Base-by-base conservation (phyloP, 495 filamentous ascomycete genomes). In the Penicillium salamii region DNA sequence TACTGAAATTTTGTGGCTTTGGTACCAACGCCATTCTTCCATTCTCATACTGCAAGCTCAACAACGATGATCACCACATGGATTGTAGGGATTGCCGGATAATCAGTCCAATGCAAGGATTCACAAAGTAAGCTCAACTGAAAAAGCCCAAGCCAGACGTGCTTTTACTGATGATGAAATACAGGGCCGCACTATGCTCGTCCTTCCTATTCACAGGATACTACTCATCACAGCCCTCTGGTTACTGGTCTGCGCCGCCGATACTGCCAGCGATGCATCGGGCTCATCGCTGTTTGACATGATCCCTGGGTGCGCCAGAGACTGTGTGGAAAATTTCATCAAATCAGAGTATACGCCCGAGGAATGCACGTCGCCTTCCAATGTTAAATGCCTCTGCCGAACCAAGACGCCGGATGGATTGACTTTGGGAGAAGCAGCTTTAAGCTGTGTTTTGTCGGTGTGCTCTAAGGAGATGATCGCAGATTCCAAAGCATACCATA, bases 361-460 rank as follows among this genome's bases (percentile, higher is more conserved):
- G 55, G 12, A 66, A 66, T 47, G 60, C 58, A 50, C 84, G 80
- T 61, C 70, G 42, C 65, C 66, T 15, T 72, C 74, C 28, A 70
- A 80, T 33, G 60, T 87, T 51, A 65, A 69, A 52, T 90, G 86
- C 57, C 69, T 90, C 7, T 91, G 87, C 58, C 66, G 69, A 29
- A 74, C 75, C 32, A 71, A 71, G 37, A 85, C 79, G n/a, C 61
- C 56, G 9, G 78, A 76, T 47, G 84, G 83, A 24, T 84, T 84
- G 48, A 88, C 87, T 0, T 46, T 91, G 39, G 86, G 86, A 9
- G 87, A 89, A 63, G 84, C 75, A 6, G 83, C 79, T 7, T 59
- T 87, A 46, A 76, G 78, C 49, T 91, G 87, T 59, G 74, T 83
- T 11, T 62, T 77, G 38, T 75, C 77, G 1, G 41, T 53, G 18